These are phyloP conservation scores for Abrus pulchellus DNA, from an alignment of 306 rosid species.

Conservation along the genomic window DNA sequence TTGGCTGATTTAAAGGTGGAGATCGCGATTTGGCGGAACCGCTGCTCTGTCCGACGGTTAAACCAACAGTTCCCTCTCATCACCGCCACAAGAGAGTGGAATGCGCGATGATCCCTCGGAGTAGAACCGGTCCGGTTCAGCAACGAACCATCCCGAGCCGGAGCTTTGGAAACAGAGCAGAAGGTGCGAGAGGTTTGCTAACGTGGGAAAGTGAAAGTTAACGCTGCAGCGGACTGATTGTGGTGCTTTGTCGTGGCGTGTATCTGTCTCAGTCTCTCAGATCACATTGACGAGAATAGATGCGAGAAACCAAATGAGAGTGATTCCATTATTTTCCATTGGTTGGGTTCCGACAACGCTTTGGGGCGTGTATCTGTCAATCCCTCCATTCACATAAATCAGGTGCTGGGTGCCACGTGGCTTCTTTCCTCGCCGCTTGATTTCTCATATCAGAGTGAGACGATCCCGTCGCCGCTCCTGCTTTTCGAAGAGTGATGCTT, in stretches of 20 bases:
- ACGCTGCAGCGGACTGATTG: not conserved
- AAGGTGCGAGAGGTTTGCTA: not conserved
- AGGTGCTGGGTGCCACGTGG: constrained; percentile 43
- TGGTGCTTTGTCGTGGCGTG: not conserved
- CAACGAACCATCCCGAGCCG: constrained; percentile 29
- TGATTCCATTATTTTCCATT: not conserved
- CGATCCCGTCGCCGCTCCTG: not conserved
- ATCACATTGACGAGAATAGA: not conserved
- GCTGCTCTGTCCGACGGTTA: constrained; percentile 76
- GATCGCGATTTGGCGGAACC: constrained; percentile 69
- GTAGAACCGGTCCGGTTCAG: constrained; percentile 48
- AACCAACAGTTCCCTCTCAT: constrained; percentile 76
- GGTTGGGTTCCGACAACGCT: constrained; percentile 20
- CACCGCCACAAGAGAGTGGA: constrained; percentile 33
- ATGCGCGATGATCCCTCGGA: constrained; percentile 27
- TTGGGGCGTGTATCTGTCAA: not conserved
- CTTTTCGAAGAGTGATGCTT: not conserved
- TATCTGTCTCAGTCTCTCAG: constrained; percentile 22
- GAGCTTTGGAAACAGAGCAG: constrained; percentile 9
- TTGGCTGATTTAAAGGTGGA: constrained; percentile 72
- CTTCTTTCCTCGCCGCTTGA: not conserved
- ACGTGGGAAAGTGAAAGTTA: constrained; percentile 16
- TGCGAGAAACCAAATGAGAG: not conserved
- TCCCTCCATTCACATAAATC: not conserved
- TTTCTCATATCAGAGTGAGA: not conserved